Base-by-base conservation (phyloP, 2,329 filamentous ascomycete genomes). In the Ceratocystis colombiana region DNA sequence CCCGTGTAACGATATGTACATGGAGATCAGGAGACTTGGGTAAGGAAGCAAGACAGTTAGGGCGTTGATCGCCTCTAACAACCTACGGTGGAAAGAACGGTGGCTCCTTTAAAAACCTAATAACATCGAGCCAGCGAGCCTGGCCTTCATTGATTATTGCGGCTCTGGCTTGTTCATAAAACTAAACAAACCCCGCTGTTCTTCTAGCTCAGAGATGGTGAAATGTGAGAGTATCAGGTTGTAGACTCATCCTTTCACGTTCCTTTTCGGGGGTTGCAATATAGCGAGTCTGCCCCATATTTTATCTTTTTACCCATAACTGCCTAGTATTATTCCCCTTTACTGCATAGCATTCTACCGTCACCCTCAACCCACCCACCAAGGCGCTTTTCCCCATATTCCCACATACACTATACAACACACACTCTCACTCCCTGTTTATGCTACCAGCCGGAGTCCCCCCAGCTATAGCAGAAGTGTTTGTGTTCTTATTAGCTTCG, bases 371-470 rank as follows among this genome's bases (percentile, higher is more conserved):
- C 33, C 53, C 53, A 59, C 53, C 53, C 53, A 15, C 53, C 53
- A 57, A 28, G 50, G 22, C 28, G 53, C 53, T 30, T 59, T 30
- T 59, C 53, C 30, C 53, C 28, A 30, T 59, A 30, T 25, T 30
- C 28, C 28, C 22, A 59, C 25, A 17, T 30, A 59, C 15, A 15
- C n/a, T 33, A 57, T 25, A 59, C 33, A 59, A 28, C 28, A 28
- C 30, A n/a, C 12, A 0, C 30, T n/a, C 17, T n/a, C 17, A 33
- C 53, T 59, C 53, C 8, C 33, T 37, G 33, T 37, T 37, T 37
- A 59, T 59, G 25, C 53, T 59, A 59, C 53, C 15, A 33, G 53
- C 53, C 53, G 53, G 53, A 59, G 53, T 37, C 28, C 33, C 53
- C 53, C 53, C 28, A 59, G 48, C 48, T 53, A 53, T 53, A 53